Percentiles rank a stretch among this genome's conserved stretches.
Conservation (phyloP, 208 protist species). For the Wallacemonas sp. region DNA sequence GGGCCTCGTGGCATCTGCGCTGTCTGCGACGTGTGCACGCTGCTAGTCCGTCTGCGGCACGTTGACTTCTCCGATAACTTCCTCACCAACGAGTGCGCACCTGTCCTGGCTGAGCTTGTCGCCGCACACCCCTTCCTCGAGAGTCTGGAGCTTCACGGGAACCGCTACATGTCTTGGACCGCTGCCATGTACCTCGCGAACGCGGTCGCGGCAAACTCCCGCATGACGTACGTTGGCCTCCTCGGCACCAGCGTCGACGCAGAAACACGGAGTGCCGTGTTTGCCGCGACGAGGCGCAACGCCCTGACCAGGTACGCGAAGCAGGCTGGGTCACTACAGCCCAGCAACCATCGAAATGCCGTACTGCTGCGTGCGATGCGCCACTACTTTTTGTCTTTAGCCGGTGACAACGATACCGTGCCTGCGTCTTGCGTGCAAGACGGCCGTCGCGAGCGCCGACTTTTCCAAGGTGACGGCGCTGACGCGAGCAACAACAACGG, state of each 20-base stretch:
- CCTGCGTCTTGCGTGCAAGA: slow-evolving; percentile 16
- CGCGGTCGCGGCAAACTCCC: slow-evolving; percentile 45
- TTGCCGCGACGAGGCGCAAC: slow-evolving; percentile 56
- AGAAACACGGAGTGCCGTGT: slow-evolving; percentile 44
- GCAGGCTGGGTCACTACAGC: slow-evolving; percentile 19
- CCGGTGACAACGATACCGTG: slow-evolving; percentile 30
- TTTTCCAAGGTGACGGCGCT: background rate
- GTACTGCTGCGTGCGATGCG: slow-evolving; percentile 73
- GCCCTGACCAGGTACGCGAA: slow-evolving; percentile 37
- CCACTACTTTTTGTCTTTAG: slow-evolving; percentile 44
- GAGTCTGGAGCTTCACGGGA: slow-evolving; percentile 58
- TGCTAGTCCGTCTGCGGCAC: slow-evolving; percentile 38
- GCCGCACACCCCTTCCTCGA: slow-evolving; percentile 54
- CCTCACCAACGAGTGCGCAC: slow-evolving; percentile 69
- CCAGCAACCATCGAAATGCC: slow-evolving; percentile 51
- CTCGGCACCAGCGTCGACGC: slow-evolving; percentile 33
- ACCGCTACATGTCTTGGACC: slow-evolving; percentile 77
- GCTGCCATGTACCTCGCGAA: slow-evolving; percentile 73
- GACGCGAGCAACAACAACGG: background rate
- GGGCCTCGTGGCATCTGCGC: slow-evolving; percentile 51
- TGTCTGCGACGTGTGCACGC: slow-evolving; percentile 64
- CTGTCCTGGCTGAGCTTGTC: slow-evolving; percentile 57
- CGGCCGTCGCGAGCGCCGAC: slow-evolving; percentile 7
- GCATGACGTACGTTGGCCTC: slow-evolving; percentile 61
- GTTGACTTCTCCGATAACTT: slow-evolving; percentile 72